Base-by-base conservation (phyloP, 768 basidiomycete genomes). In the Lactarius hatsudake region DNA sequence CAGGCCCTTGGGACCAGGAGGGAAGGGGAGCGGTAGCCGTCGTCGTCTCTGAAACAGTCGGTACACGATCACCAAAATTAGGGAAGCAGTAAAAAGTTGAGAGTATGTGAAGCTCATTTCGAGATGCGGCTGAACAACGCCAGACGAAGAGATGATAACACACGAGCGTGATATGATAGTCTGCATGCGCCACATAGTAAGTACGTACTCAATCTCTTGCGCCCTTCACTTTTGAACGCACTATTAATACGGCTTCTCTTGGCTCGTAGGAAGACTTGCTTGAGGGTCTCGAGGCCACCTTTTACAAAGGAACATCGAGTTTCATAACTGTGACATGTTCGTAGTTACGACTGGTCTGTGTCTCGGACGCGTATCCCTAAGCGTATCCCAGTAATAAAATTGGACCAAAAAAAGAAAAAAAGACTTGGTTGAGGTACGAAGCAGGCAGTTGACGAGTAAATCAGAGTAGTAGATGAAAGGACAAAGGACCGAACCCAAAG, bases 1-100 rank as follows among this genome's bases (percentile, higher is more conserved):
- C 8, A 71, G 62, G 23, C 51, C 59, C 32, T 65, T 62, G 18
- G 73, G 73, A 13, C 73, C 73, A 7, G 70, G 71, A 6, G 73
- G 73, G 28, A 36, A 59, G 6, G 69, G 65, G 6, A 55, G 34
- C 30, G 53, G 43, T 28, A 23, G 18, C n/a, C n/a, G n/a, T n/a
- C n/a, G n/a, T n/a, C n/a, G n/a, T n/a, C n/a, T n/a, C n/a, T n/a
- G n/a, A n/a, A 59, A 40, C 1, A 67, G 30, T 13, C 43, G 23
- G 32, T 45, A 67, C 53, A 63, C 23, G 26, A 38, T 55, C 26
- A 12, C 42, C 23, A 51, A 59, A 40, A 63, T 5, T 13, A 67
- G 28, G 23, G n/a, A 45, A 18, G 40, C 45, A 3, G 18, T 30
- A n/a, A 67, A 30, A 43, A 67, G 38, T 17, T 63, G 61, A 0